These are phyloP conservation scores for Mallotus repandus DNA, from an alignment of 441 rosid species.

Conservation along the genomic window DNA sequence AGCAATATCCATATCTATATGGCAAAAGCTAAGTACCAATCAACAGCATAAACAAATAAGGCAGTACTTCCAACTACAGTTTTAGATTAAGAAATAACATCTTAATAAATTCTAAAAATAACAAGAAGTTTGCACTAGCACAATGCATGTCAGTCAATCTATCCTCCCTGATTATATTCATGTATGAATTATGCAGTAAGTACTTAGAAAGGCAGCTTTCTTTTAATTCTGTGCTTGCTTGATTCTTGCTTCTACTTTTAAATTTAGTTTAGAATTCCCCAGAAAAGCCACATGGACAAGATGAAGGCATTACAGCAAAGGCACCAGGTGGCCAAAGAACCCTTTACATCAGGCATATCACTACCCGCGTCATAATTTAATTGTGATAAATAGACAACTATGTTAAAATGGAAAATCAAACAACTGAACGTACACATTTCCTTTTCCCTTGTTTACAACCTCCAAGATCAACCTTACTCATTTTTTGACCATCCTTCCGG, in stretches of 20 bases:
- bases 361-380: not conserved
- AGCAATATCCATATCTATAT: conserved; percentile 1
- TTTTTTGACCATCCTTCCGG: not conserved
- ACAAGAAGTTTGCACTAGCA: no score
- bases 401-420: not conserved
- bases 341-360: not conserved
- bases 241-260: not conserved
- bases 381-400: not conserved
- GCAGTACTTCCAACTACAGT: not conserved
- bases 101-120: not conserved
- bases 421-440: not conserved
- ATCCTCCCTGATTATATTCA: not conserved
- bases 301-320: not conserved
- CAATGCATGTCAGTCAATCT: no score
- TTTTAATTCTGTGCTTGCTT: not conserved
- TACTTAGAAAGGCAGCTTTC: not conserved
- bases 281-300: not conserved
- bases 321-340: not conserved
- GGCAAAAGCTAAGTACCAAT: not conserved
- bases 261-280: not conserved
- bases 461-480: not conserved
- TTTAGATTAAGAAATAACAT: not conserved
- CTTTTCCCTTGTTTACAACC: not conserved
- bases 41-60: not conserved
- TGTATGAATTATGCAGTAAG: not conserved